Percentiles rank a stretch among this genome's conserved stretches.
Conservation (phyloP, 192 early-diverging fungal genomes). For the Backusella psychrophila region DNA sequence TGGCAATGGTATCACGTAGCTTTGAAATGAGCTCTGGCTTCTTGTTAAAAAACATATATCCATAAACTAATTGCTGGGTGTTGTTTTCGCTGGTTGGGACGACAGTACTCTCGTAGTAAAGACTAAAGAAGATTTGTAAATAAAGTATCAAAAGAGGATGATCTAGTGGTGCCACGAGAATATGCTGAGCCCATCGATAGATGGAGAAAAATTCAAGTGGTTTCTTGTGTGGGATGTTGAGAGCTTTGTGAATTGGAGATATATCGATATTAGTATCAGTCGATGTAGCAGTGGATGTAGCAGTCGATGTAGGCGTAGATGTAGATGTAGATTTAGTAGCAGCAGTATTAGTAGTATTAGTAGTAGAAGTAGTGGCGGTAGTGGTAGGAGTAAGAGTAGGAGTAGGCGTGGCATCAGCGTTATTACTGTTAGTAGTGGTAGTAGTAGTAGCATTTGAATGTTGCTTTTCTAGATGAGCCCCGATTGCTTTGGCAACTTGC, state of each 20-base stretch:
- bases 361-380: not conserved
- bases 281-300: not conserved
- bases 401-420: not conserved
- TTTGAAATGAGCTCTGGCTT: constrained; percentile 33
- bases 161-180: constrained; percentile 39
- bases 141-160: constrained; percentile 42
- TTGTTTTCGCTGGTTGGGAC: not conserved
- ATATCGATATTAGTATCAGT: not conserved
- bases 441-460: not conserved
- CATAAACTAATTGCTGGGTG: constrained; percentile 26
- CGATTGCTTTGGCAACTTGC: constrained; percentile 21
- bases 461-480: not conserved
- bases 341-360: not conserved
- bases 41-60: constrained; percentile 38
- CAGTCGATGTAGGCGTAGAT: too few species aligned
- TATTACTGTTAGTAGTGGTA: not conserved
- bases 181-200: constrained; percentile 50
- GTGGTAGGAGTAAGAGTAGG: not conserved
- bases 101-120: constrained; percentile 42
- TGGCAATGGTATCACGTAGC: constrained; percentile 38
- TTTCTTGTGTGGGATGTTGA: constrained; percentile 34
- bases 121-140: constrained; percentile 49
- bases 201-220: constrained; percentile 46
- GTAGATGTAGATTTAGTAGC: not conserved
- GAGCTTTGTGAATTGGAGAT: constrained; percentile 27